phyloP scores from a whole-genome alignment of 208 protist genomes.

The Acanthamoeba lenticulata region DNA sequence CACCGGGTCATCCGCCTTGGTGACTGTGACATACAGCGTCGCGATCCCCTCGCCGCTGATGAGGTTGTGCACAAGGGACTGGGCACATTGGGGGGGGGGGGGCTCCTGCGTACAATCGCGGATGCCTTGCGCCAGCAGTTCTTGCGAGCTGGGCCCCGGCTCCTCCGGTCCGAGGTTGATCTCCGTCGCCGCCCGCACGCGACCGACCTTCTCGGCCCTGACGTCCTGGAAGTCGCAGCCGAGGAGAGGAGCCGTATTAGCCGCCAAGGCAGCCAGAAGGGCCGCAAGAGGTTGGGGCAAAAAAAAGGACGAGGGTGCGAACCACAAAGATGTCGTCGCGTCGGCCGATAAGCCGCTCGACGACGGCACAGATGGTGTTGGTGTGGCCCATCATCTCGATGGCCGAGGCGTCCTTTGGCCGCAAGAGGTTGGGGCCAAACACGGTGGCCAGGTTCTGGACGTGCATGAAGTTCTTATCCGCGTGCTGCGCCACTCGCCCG shows the following conservation, averaged over 20 bases:
- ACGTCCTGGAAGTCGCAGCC: not conserved
- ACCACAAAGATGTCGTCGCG: conserved; percentile 15
- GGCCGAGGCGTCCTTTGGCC: not conserved
- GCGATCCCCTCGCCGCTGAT: no score
- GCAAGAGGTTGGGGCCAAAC: conserved; percentile 35
- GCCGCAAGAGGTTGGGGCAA: no score
- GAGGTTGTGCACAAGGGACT: no score
- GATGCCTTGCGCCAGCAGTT: not conserved
- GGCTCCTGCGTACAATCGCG: conserved; percentile 6
- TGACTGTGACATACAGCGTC: not conserved
- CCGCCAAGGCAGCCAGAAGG: no score
- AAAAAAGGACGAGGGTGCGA: no score
- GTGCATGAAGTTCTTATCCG: conserved; percentile 35
- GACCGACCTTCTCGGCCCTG: not conserved
- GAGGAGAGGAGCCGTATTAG: not conserved
- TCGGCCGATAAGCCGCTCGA: not conserved
- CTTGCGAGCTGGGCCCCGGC: not conserved
- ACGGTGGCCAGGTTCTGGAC: conserved; percentile 50
- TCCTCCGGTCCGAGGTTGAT: not conserved
- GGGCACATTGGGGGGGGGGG: no score
- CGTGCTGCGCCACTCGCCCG: conserved; percentile 11
- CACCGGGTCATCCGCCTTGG: not conserved
- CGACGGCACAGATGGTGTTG: conserved; percentile 4
- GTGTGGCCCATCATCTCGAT: conserved; percentile 50
- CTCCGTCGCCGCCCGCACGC: not conserved